Evolutionary conservation across 345 rosid genomes (phyloP), one percentile per base, ranked within the genome.

Genomic region (Schrenkiella parvula): DNA sequence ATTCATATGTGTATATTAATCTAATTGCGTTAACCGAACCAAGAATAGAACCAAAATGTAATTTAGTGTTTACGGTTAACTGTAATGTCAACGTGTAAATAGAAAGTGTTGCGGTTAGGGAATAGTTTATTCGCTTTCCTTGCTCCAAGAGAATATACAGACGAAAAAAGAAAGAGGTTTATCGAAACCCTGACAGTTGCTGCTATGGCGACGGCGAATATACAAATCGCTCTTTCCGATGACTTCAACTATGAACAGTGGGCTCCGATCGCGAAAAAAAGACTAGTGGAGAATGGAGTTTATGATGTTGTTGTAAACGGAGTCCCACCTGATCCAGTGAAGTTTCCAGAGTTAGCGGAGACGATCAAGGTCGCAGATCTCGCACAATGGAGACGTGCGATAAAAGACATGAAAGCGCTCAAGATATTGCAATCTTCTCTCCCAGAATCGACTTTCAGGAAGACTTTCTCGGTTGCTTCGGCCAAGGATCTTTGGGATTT

Each of bases 401-500:
- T 51, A 0, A 62, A 62, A 62, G 43, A 51, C 43, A 8, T 28
- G 5, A 51, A 51, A 47, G 76, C 69, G 43, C 69, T 71, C 6
- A 62, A 52, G 43, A 62, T 51, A 19, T n/a, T 71, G n/a, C 69
- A 62, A 11, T 39, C 62, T 4, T 61, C 68, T 62, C 68, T 71
- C 35, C 3, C 76, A 2, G 63, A 31, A 9, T 63, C 76, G 2
- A 43, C 39, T 29, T 72, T 62, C 63, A 62, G 70, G 63, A 52
- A 51, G 5, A 29, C 76, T 0, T 2, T 62, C 69, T 14, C 63
- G 0, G 18, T 8, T 42, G 54, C 44, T 21, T 63, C 76, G 4
- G 2, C 70, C 46, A 72, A 72, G 47, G 55, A 72, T 6, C 70
- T 72, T 2, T 72, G 70, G 76, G 46, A 52, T 32, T 15, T 31